phyloP scores from a whole-genome alignment of 78 protist genomes.

The Diacronema lutheri region DNA sequence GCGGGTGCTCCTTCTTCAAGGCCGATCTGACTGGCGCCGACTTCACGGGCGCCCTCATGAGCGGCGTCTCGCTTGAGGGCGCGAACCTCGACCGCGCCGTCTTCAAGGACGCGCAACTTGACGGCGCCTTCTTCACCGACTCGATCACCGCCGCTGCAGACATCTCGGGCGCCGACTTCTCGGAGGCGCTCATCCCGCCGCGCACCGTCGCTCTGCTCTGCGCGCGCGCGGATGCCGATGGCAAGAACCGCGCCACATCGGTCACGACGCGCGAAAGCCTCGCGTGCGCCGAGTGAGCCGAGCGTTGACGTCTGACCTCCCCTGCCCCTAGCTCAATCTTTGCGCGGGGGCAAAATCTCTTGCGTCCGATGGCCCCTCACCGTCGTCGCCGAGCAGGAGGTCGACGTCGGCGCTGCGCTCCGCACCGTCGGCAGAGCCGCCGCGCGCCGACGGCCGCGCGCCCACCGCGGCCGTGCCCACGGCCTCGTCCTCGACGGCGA shows the following conservation, averaged over 20 bases:
- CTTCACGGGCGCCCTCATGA: neutral
- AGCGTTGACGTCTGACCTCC: too few relatives aligned
- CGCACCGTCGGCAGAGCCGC: too few relatives aligned
- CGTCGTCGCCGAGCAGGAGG: too few relatives aligned
- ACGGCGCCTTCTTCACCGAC: neutral
- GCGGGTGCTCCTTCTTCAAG: conserved; percentile 20
- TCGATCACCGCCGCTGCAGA: neutral
- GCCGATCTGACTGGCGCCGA: neutral
- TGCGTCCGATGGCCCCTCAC: too few relatives aligned
- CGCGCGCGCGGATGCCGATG: neutral
- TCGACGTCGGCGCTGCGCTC: too few relatives aligned
- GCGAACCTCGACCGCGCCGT: neutral
- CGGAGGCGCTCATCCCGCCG: neutral
- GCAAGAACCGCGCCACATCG: neutral
- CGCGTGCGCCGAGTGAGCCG: neutral
- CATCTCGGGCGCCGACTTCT: neutral
- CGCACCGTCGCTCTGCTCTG: neutral
- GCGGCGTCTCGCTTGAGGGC: neutral
- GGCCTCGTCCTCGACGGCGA: too few relatives aligned
- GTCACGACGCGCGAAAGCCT: neutral
- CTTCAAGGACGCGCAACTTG: neutral
- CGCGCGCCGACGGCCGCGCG: too few relatives aligned
- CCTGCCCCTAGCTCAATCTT: too few relatives aligned
- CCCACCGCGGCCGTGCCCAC: too few relatives aligned
- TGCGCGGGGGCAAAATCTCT: too few relatives aligned